Conservation (phyloP, 106 monocot species). For the Dendrobium chrysotoxum region DNA sequence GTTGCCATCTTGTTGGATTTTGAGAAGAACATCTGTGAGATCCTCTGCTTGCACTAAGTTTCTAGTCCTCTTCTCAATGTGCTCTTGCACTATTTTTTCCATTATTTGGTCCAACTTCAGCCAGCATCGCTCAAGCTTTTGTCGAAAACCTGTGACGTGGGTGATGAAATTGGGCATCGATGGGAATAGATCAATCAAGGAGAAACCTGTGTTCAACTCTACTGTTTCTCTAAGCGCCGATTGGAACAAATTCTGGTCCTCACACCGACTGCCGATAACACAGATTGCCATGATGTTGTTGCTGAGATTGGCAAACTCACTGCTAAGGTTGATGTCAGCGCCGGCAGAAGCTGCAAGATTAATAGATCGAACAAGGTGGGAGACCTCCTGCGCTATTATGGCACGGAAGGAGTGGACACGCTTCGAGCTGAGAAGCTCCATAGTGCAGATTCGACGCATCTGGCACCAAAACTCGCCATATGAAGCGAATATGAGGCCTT, state of each 20-base stretch:
- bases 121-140: background rate
- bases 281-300: constrained; percentile 4
- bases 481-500: no score
- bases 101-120: constrained; percentile 8
- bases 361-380: background rate
- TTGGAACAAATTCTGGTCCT: constrained; percentile 7
- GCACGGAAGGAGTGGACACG: background rate
- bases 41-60: background rate
- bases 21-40: constrained; percentile 18
- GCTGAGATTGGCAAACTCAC: background rate
- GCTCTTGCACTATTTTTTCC: constrained; percentile 5
- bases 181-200: constrained; percentile 21
- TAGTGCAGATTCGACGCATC: no score
- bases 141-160: background rate
- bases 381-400: background rate
- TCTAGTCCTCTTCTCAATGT: background rate
- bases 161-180: constrained; percentile 5
- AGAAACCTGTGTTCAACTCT: constrained; percentile 7
- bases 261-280: constrained; percentile 7
- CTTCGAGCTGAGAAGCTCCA: background rate
- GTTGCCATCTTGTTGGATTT: constrained; percentile 12
- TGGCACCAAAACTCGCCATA: no score
- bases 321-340: background rate
- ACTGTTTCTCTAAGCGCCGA: background rate
- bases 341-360: background rate